These are phyloP conservation scores for Lichina pygmaea DNA, from an alignment of 495 filamentous ascomycete species.

Conservation along the genomic window DNA sequence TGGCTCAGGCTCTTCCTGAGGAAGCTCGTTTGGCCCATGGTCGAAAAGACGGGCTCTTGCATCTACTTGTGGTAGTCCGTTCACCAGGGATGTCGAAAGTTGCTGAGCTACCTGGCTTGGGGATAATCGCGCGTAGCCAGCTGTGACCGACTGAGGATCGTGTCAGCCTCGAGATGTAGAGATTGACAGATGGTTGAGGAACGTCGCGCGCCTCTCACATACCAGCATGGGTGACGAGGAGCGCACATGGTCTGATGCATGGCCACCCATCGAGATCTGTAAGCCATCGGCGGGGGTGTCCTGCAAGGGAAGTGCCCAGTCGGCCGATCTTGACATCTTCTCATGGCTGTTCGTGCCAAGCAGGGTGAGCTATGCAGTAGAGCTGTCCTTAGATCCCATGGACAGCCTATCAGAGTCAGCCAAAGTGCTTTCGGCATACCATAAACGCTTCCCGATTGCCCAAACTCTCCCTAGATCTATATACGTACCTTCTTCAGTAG, in stretches of 20 bases:
- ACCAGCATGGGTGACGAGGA: neutral
- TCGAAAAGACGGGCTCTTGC: constrained; percentile 50
- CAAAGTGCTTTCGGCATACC: too few species aligned
- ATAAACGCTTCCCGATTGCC: too few species aligned
- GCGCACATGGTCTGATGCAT: neutral
- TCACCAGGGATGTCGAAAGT: constrained; percentile 53
- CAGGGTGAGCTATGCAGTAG: neutral
- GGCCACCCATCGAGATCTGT: constrained; percentile 7
- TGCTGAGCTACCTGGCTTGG: constrained; percentile 51
- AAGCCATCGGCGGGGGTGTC: constrained; percentile 17
- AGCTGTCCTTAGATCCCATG: neutral
- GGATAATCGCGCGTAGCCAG: constrained; percentile 33
- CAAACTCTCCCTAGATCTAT: too few species aligned
- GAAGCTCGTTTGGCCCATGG: constrained; percentile 82
- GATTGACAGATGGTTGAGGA: too few species aligned
- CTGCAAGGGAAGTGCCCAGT: constrained; percentile 25
- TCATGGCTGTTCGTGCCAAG: constrained; percentile 11
- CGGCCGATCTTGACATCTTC: constrained; percentile 32
- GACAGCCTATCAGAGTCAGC: too few species aligned
- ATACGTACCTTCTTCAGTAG: too few species aligned
- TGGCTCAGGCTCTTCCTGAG: constrained; percentile 78
- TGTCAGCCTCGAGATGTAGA: neutral
- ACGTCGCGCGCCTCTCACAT: too few species aligned
- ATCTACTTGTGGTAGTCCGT: constrained; percentile 58
- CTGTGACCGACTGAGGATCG: constrained; percentile 23